Conservation (phyloP, 192 early-diverging fungal species). For the Backusella australiensis region DNA sequence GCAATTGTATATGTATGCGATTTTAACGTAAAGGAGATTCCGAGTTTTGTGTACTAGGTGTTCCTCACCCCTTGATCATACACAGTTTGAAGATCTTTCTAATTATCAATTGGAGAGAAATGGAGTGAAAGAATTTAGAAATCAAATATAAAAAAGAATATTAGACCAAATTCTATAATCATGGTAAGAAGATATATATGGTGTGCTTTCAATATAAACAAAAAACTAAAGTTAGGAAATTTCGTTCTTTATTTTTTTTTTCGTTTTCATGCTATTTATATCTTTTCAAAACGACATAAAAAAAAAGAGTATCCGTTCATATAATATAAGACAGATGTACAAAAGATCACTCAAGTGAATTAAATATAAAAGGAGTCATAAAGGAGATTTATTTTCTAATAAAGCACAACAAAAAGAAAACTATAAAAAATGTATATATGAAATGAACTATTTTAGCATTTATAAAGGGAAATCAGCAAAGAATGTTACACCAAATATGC, state of each 20-base stretch:
- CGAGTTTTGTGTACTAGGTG: too few species aligned
- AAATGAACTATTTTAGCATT: not conserved
- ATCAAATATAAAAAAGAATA: too few species aligned
- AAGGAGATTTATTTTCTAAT: not conserved
- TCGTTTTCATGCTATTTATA: not conserved
- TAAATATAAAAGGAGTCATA: not conserved
- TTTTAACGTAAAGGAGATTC: too few species aligned
- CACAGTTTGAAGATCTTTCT: too few species aligned
- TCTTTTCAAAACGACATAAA: not conserved
- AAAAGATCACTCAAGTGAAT: not conserved
- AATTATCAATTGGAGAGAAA: too few species aligned
- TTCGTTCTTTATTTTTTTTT: not conserved
- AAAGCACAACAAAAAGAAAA: not conserved
- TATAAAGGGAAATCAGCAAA: not conserved
- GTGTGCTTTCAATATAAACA: too few species aligned
- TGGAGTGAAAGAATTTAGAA: too few species aligned
- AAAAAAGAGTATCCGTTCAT: not conserved
- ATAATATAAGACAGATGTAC: not conserved
- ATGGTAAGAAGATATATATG: too few species aligned
- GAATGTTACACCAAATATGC: slow-evolving; percentile 5
- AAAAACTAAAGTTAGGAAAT: too few species aligned
- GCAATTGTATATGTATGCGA: too few species aligned
- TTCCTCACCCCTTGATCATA: too few species aligned
- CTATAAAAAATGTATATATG: not conserved
- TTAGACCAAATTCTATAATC: too few species aligned